phyloP scores from a whole-genome alignment of 495 filamentous ascomycete genomes.

The Penicillium waksmanii region DNA sequence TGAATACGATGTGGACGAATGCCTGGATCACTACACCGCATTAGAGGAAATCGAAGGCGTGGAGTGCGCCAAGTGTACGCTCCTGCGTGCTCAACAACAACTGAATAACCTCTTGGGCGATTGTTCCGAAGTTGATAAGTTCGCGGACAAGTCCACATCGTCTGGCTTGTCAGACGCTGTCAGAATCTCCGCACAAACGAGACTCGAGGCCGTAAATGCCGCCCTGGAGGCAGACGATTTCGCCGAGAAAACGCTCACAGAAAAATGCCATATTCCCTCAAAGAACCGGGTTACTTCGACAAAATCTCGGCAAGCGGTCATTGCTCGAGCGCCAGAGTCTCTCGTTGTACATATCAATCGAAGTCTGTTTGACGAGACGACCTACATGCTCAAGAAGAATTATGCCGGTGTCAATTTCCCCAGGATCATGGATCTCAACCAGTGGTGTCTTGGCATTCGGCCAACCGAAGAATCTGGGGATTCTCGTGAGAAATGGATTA shows the following conservation, averaged over 20 bases:
- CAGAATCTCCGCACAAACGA: conserved; percentile 39
- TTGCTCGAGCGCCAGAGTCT: conserved; percentile 77
- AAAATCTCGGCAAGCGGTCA: conserved; percentile 86
- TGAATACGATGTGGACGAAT: conserved; percentile 70
- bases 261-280: conserved; percentile 73
- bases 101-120: conserved; percentile 50
- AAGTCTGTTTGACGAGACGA: conserved; percentile 84
- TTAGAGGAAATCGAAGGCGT: conserved; percentile 86
- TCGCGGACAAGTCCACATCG: conserved; percentile 22
- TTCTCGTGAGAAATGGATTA: conserved; percentile 64
- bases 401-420: conserved; percentile 77
- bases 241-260: conserved; percentile 69
- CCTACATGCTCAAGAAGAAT: conserved; percentile 80
- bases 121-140: conserved; percentile 33
- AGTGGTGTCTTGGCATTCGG: conserved; percentile 73
- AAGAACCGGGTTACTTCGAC: conserved; percentile 69
- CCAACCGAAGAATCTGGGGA: conserved; percentile 29
- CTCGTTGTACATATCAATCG: conserved; percentile 88
- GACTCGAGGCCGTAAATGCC: conserved; percentile 64
- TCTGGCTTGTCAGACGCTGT: conserved; percentile 36
- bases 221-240: conserved; percentile 82
- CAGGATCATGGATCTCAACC: conserved; percentile 67
- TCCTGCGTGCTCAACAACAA: conserved; percentile 58
- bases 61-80: conserved; percentile 88
- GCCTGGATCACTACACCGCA: conserved; percentile 81